Base-by-base conservation (phyloP, 139 green algal genomes). In the Volvox reticuliferus region DNA sequence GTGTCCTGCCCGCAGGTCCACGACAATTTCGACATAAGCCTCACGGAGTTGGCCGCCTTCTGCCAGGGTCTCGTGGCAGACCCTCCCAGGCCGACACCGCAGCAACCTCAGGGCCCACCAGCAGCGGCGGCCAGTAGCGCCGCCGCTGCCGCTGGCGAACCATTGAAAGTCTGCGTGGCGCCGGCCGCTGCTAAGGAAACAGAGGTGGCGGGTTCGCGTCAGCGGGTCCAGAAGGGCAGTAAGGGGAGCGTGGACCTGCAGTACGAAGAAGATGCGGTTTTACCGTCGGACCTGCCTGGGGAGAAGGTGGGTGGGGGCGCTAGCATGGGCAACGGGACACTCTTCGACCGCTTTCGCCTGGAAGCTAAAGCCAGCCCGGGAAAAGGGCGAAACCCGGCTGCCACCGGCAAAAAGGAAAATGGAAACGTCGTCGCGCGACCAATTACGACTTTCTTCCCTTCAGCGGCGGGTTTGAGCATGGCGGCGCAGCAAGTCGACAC, bases 31-130 rank as follows among this genome's bases (percentile, higher is more conserved):
- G 81, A 94, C 0, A 18, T 61, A 0, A 92, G 87, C 16, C 22
- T 96, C 44, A 22, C 71, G 20, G 94, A 91, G 18, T 77, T 97
- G 89, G 36, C 37, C 0, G 62, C 37, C 24, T 97, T 97, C 89
- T 97, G 95, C 88, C n/a, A 84, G 5, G 33, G 87, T 2, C 89
- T 97, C 1, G 62, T 86, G 24, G 94, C 94, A 0, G 79, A 96
- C 91, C 95, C 96, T 44, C 96, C 95, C 1, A 24, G 26, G 26
- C 76, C 75, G 16, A 35, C 75, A 17, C 71, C 37, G n/a, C 44
- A 22, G 21, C 73, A 78, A 33, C 73, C 73, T 28, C 79, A 86
- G 55, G 30, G 19, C 44, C 24, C 50, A 50, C 36, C 26, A 37
- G 69, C 37, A 14, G 71, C 0, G 37, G 62, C 32, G 30, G 76